Conservation (phyloP, 805 yeast genomes). For the Ogataea pini region DNA sequence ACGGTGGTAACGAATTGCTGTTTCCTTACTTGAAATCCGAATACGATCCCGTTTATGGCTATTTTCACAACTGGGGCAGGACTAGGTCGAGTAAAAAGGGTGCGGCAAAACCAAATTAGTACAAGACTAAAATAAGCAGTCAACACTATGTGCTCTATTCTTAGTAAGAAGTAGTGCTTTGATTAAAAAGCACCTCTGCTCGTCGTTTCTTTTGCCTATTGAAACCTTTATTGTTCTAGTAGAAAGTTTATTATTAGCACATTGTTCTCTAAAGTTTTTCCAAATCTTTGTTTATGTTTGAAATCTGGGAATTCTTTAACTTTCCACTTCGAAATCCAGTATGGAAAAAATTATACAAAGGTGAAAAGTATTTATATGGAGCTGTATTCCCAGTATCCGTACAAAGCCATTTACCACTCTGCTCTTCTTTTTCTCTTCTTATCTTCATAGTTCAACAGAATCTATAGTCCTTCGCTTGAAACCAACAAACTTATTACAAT, state of each 20-base stretch:
- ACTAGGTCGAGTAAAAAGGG: neutral
- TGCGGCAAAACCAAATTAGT: neutral
- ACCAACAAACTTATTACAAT: slow-evolving; percentile 25
- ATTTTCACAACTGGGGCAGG: neutral
- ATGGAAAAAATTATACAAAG: neutral
- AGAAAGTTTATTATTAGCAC: neutral
- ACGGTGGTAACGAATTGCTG: neutral
- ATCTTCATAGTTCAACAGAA: slow-evolving; percentile 6
- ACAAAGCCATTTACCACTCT: neutral
- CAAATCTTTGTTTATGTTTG: slow-evolving; percentile 19
- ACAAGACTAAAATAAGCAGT: neutral
- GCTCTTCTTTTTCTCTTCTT: neutral
- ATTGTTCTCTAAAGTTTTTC: neutral
- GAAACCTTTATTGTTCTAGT: neutral
- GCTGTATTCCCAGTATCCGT: neutral
- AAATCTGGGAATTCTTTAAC: slow-evolving; percentile 11
- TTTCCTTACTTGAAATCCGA: neutral
- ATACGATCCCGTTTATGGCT: neutral
- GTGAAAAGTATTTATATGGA: slow-evolving; percentile 13
- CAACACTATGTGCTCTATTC: neutral
- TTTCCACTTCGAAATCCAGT: slow-evolving; percentile 9
- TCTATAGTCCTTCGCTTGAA: slow-evolving; percentile 35
- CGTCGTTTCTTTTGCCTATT: neutral
- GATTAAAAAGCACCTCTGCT: neutral
- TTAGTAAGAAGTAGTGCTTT: slow-evolving; percentile 3